These are phyloP conservation scores for Penicillium sclerotiorum DNA, from an alignment of 2,329 filamentous ascomycete genomes.

Conservation along the genomic window DNA sequence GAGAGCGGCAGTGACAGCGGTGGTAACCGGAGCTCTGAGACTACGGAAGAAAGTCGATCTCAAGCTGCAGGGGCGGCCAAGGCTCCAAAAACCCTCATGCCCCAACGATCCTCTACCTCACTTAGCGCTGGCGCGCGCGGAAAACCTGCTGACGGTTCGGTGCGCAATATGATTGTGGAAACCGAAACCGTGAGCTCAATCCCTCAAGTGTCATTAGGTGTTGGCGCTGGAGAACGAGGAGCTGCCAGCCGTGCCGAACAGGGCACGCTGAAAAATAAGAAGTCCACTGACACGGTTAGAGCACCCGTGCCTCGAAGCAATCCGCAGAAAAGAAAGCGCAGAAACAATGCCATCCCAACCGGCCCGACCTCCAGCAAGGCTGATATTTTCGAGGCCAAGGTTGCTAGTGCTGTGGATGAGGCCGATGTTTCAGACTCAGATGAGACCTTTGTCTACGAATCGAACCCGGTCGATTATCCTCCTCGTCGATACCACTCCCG, in stretches of 20 bases:
- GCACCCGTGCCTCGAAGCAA: constrained; percentile 66
- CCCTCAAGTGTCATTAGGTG: constrained; percentile 76
- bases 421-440: constrained; percentile 96
- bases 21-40: constrained; percentile 40
- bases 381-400: constrained; percentile 96
- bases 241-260: constrained; percentile 63
- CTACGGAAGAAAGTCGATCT: constrained; percentile 40
- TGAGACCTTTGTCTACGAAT: constrained; percentile 98
- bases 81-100: constrained; percentile 56
- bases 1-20: constrained; percentile 65
- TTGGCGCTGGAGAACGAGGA: constrained; percentile 58
- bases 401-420: constrained; percentile 93
- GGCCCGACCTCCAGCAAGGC: constrained; percentile 83
- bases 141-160: constrained; percentile 72
- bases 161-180: constrained; percentile 93
- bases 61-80: constrained; percentile 43
- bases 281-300: constrained; percentile 92
- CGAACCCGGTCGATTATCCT: constrained; percentile 73
- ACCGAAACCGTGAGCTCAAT: constrained; percentile 94
- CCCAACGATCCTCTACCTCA: constrained; percentile 70
- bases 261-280: constrained; percentile 79
- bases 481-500: constrained; percentile 81
- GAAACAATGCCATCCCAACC: constrained; percentile 60
- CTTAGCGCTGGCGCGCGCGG: constrained; percentile 62
- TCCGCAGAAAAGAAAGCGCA: constrained; percentile 83